Evolutionary conservation across 2,329 filamentous ascomycete genomes (phyloP).

Genomic region (Cladophialophora chaetospira): DNA sequence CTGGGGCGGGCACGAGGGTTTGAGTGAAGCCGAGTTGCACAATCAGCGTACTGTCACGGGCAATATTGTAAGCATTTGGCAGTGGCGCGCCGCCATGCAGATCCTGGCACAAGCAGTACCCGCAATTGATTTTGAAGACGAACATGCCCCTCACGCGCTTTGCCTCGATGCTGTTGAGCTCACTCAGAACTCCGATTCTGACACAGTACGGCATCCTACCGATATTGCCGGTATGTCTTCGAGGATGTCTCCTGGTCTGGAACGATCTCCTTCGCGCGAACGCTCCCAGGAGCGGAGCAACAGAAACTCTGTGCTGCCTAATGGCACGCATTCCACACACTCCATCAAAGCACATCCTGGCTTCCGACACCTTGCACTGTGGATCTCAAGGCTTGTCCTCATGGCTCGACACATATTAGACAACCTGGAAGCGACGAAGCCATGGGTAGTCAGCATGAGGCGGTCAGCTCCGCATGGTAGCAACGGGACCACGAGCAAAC

Average conservation of each 20-base stretch:
- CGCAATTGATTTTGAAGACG: slow-evolving; percentile 11
- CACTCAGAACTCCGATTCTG: slow-evolving; percentile 4
- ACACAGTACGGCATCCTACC: neutral
- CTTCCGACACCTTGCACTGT: slow-evolving; percentile 77
- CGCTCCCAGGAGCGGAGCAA: slow-evolving; percentile 20
- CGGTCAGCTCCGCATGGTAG: neutral
- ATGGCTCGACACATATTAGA: slow-evolving; percentile 80
- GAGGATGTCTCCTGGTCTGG: slow-evolving; percentile 14
- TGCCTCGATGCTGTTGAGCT: slow-evolving; percentile 24
- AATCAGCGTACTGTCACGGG: slow-evolving; percentile 39
- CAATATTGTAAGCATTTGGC: slow-evolving; percentile 53
- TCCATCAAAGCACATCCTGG: slow-evolving; percentile 48
- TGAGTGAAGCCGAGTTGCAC: slow-evolving; percentile 37
- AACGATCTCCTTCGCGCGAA: slow-evolving; percentile 19
- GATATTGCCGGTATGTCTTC: neutral
- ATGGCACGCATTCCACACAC: slow-evolving; percentile 12
- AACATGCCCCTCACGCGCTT: slow-evolving; percentile 15
- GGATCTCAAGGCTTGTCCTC: slow-evolving; percentile 77
- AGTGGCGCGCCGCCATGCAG: slow-evolving; percentile 47
- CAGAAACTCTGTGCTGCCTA: slow-evolving; percentile 14
- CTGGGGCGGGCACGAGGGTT: slow-evolving; percentile 49
- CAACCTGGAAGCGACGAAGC: slow-evolving; percentile 60
- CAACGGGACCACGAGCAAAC: neutral
- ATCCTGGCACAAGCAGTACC: slow-evolving; percentile 38
- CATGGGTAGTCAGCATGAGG: slow-evolving; percentile 21